Evolutionary conservation across 345 rosid genomes (phyloP), one percentile per base, ranked within the genome.

Genomic region (Gossypium herbaceum): DNA sequence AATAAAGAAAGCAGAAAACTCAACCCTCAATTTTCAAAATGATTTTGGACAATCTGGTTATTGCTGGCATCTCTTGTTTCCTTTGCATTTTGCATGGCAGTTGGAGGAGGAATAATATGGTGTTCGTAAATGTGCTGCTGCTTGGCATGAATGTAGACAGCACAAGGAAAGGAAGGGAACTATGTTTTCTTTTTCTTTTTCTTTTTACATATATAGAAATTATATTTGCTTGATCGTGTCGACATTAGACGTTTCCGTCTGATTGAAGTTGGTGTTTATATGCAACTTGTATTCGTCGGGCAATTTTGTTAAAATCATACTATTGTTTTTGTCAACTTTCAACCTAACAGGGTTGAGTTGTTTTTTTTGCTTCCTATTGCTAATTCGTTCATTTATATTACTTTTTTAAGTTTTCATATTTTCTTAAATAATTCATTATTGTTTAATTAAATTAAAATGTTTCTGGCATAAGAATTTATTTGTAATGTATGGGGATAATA

Each of bases 41-140:
- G 20, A 9, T 27, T 51, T 50, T 27, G 73, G 45, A 69, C 73
- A 50, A 50, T 50, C 73, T 69, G 55, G n/a, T 67, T 34, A 45
- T 3, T 67, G 51, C 11, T 64, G 51, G 69, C 16, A 41, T 64
- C 51, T 19, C 39, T 12, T 59, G 52, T 66, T 47, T 22, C 71
- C 45, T 57, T 57, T 57, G 73, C 73, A 16, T 67, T 34, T 47
- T 45, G 34, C 56, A 22, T 39, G 39, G n/a, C n/a, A 43, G 9
- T 66, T 44, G 71, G 29, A 43, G 71, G 29, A 43, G 27, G 29
- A 45, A 22, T 22, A 25, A 25, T 25, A 25, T 43, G 19, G 29
- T 15, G 41, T 16, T 48, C 41, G 43, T 16, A 48, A 16, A 68
- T 68, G 72, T 68, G 72, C 56, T 68, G 64, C 64, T 51, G n/a